Evolutionary conservation across 257 asterid genomes (phyloP).

Genomic region (Marsdenia floribunda): DNA sequence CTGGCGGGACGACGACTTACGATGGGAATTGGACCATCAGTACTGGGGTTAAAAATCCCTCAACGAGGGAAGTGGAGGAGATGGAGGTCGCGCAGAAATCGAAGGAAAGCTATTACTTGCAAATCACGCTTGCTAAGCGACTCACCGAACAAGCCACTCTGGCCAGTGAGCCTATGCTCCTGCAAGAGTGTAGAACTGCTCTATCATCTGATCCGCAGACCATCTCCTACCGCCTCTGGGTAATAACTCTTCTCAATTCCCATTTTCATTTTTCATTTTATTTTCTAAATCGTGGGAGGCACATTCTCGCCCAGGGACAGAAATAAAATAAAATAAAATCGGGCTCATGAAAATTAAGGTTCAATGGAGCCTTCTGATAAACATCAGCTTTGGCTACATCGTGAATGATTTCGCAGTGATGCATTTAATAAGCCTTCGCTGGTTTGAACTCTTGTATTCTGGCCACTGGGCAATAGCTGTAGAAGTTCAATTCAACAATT

Average conservation of each 20-base stretch:
- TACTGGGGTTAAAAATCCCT: slow-evolving; percentile 39
- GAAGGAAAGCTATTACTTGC: slow-evolving; percentile 66
- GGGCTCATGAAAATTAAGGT: neutral
- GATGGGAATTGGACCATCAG: slow-evolving; percentile 70
- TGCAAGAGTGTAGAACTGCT: slow-evolving; percentile 35
- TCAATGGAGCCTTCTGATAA: neutral
- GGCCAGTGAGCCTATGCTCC: slow-evolving; percentile 42
- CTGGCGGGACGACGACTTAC: slow-evolving; percentile 61
- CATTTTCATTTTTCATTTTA: neutral
- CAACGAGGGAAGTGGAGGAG: slow-evolving; percentile 38
- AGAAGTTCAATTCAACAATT: neutral
- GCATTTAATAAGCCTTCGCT: neutral
- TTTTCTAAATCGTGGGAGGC: neutral
- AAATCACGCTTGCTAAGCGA: slow-evolving; percentile 61
- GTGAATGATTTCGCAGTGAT: neutral
- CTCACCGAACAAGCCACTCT: slow-evolving; percentile 59
- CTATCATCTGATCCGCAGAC: slow-evolving; percentile 54
- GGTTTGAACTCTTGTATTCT: neutral
- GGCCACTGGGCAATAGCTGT: neutral
- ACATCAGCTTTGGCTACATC: neutral
- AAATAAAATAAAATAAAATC: no score
- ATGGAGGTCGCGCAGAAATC: slow-evolving; percentile 37
- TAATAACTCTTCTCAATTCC: slow-evolving; percentile 13
- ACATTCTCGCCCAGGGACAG: neutral
- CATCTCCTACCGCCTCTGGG: slow-evolving; percentile 87